Evolutionary conservation across 345 rosid genomes (phyloP), one percentile per base, ranked within the genome.

Genomic region (Citrus mangshanensis): DNA sequence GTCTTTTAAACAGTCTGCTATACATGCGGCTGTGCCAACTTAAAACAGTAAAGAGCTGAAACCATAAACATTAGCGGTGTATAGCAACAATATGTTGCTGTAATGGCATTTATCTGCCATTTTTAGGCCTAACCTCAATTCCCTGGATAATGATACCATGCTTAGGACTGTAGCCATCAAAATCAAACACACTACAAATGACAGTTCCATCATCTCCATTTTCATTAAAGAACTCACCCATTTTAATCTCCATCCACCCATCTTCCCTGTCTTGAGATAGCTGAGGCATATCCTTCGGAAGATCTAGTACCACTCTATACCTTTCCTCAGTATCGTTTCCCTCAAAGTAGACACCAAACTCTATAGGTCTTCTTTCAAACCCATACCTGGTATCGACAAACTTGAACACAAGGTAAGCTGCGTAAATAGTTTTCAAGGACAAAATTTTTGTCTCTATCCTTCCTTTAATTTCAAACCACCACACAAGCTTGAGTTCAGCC

Each of bases 201-300:
- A 42, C 14, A 10, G 4, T 42, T 42, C 87, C 82, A 62, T 75
- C 73, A 24, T 85, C 88, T 42, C 82, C 85, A 68, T 60, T 51
- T 8, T 79, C 82, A 68, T 81, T 85, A n/a, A 78, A 83, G 58
- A 81, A 86, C 4, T 78, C 82, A 58, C 90, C 92, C 81, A 87
- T 73, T 74, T 83, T 79, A 12, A 84, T 64, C 79, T 89, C 88
- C 77, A 78, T 81, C 89, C 88, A 89, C 8, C 84, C 85, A 54
- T 87, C 86, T 24, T 32, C 70, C 40, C 8, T 37, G 9, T 37
- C 40, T 6, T 37, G 2, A 37, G 40, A 7, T 37, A 7, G 40
- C 2, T 7, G 40, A 37, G 40, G 40, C 40, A 37, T 6, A 37
- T 37, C 78, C 0, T 3, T 24, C 0, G 16, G 6, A 38, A 40